Percentiles rank a stretch among this genome's conserved stretches.
Evolutionary conservation across 1,139 yeast genomes (phyloP).

Genomic region (Saccharomyces hybrid): DNA sequence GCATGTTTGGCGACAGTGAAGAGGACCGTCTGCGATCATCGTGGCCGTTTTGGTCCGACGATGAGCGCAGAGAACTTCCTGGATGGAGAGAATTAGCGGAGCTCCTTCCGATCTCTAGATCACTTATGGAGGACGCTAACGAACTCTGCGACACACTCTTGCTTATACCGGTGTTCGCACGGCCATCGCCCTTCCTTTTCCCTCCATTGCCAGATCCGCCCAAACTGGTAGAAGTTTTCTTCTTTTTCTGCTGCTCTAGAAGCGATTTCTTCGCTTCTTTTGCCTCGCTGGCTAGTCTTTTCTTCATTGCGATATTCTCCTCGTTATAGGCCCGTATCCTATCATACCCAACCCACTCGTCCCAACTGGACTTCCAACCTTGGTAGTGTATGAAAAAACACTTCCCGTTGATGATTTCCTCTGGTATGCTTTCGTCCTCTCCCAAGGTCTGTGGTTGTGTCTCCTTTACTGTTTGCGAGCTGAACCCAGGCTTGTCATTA

Average conservation of each 20-base stretch:
- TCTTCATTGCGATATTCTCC: constrained; percentile 59
- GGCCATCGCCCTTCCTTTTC: not conserved
- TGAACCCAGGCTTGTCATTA: constrained; percentile 6
- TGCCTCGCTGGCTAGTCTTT: constrained; percentile 50
- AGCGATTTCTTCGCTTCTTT: constrained; percentile 17
- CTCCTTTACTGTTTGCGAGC: constrained; percentile 10
- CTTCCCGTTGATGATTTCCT: constrained; percentile 34
- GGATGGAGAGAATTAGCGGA: not conserved
- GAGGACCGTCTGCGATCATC: not conserved
- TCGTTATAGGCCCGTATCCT: constrained; percentile 63
- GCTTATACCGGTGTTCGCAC: not conserved
- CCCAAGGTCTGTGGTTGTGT: constrained; percentile 13
- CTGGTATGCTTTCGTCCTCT: constrained; percentile 36
- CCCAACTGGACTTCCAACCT: constrained; percentile 97
- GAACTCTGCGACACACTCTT: not conserved
- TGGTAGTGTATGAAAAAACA: constrained; percentile 77
- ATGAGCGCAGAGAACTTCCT: not conserved
- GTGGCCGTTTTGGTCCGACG: constrained; percentile 1
- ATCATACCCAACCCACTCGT: constrained; percentile 81
- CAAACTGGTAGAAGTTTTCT: constrained; percentile 9
- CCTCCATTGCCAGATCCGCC: constrained; percentile 1
- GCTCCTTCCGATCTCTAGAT: constrained; percentile 5
- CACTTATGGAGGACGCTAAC: not conserved
- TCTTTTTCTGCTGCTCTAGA: constrained; percentile 12
- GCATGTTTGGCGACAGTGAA: constrained; percentile 4